Percentiles rank a stretch among this genome's conserved stretches.
Evolutionary conservation across 495 filamentous ascomycete genomes (phyloP).

Genomic region (Podospora tetraspora): DNA sequence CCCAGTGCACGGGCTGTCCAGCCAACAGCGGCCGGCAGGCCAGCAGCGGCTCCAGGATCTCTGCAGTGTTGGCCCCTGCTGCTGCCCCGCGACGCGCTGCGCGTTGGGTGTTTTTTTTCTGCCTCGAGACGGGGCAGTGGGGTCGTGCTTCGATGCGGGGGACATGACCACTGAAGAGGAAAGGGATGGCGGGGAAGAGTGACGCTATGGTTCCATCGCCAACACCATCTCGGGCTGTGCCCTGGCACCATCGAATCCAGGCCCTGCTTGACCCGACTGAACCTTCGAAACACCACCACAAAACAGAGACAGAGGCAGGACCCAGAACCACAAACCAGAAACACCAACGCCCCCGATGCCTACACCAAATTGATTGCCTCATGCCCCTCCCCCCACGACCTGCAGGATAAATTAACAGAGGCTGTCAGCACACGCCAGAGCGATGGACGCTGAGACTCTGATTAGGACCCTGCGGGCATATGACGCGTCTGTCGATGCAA

Average conservation of each 20-base stretch:
- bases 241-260: neutral
- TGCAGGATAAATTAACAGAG: neutral
- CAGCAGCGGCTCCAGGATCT: neutral
- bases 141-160: neutral
- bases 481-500: conserved; percentile 27
- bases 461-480: conserved; percentile 24
- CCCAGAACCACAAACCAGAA: neutral
- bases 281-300: neutral
- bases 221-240: neutral
- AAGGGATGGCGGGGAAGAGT: neutral
- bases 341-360: neutral
- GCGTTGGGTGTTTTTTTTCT: neutral
- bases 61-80: neutral
- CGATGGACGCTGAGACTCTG: conserved; percentile 27
- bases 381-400: neutral
- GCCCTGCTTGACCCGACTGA: too few relatives aligned
- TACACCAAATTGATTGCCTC: neutral
- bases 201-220: neutral
- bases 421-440: neutral
- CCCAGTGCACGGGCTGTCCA: too few relatives aligned
- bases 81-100: neutral
- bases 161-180: neutral
- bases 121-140: neutral
- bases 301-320: neutral
- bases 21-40: neutral